Conservation (phyloP, 1,284 basidiomycete genomes). For the Cerioporus squamosus region DNA sequence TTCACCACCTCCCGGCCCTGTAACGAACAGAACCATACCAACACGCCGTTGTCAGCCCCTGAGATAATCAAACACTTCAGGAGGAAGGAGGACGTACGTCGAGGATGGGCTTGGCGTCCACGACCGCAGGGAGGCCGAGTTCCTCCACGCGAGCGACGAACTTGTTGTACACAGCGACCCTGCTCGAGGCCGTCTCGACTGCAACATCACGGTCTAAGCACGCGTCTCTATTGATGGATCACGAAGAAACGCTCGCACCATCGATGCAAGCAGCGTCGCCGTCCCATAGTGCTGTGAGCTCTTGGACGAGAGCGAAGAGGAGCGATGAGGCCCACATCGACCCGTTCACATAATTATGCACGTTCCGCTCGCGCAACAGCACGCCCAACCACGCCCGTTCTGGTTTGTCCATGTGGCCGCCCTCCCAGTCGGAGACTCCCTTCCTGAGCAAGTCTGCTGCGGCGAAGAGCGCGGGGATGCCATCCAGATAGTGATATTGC, state of each 20-base stretch:
- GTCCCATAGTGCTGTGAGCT: slow-evolving; percentile 65
- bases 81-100: slow-evolving; percentile 57
- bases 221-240: not conserved
- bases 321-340: slow-evolving; percentile 75
- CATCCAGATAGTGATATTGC: slow-evolving; percentile 78
- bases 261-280: slow-evolving; percentile 46
- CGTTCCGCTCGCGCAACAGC: slow-evolving; percentile 63
- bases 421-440: slow-evolving; percentile 39
- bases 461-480: slow-evolving; percentile 72
- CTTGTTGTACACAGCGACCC: slow-evolving; percentile 67
- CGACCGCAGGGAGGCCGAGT: slow-evolving; percentile 60
- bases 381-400: slow-evolving; percentile 67
- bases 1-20: slow-evolving; percentile 76
- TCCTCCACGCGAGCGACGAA: slow-evolving; percentile 66
- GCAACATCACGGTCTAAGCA: not conserved
- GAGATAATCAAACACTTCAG: not conserved
- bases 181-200: slow-evolving; percentile 41
- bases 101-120: slow-evolving; percentile 75
- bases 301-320: slow-evolving; percentile 76
- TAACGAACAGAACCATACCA: not conserved
- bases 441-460: slow-evolving; percentile 54
- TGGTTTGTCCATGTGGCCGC: slow-evolving; percentile 22
- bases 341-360: slow-evolving; percentile 69
- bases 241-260: slow-evolving; percentile 41
- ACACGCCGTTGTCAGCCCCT: not conserved